Percentiles rank a stretch among this genome's conserved stretches.
phyloP scores from a whole-genome alignment of 2,329 filamentous ascomycete species.

The Clarireedia monteithiana region DNA sequence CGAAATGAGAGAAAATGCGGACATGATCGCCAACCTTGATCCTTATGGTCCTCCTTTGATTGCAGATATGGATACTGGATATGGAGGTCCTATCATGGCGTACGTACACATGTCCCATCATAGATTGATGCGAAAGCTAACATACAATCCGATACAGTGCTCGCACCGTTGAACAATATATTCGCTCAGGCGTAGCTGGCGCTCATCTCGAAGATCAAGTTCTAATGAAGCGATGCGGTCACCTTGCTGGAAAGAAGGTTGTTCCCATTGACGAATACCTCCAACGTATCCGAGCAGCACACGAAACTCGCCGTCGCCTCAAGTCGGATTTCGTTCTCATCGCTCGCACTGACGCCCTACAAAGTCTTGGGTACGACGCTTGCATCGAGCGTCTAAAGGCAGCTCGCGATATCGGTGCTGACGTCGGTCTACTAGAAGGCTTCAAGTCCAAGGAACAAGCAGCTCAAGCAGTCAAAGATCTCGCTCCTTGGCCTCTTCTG shows the following conservation, averaged over 20 bases:
- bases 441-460: constrained; percentile 43
- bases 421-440: constrained; percentile 54
- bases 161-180: constrained; percentile 40
- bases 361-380: constrained; percentile 49
- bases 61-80: constrained; percentile 45
- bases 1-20: constrained; percentile 45
- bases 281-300: constrained; percentile 50
- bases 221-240: constrained; percentile 57
- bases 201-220: constrained; percentile 58
- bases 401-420: constrained; percentile 48
- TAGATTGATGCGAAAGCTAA: no score
- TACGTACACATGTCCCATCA: no score
- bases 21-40: constrained; percentile 44
- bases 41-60: constrained; percentile 41
- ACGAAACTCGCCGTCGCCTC: constrained; percentile 39
- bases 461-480: constrained; percentile 35
- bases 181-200: constrained; percentile 47
- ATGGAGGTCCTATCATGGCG: constrained; percentile 12
- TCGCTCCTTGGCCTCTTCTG: constrained; percentile 43
- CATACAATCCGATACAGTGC: neutral
- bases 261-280: constrained; percentile 43
- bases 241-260: constrained; percentile 52
- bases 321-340: constrained; percentile 55
- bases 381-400: constrained; percentile 41
- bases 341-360: constrained; percentile 54